Evolutionary conservation across 106 monocot species (phyloP), one percentile per base, ranked within the genome.

Genomic region (Dioscorea alata): DNA sequence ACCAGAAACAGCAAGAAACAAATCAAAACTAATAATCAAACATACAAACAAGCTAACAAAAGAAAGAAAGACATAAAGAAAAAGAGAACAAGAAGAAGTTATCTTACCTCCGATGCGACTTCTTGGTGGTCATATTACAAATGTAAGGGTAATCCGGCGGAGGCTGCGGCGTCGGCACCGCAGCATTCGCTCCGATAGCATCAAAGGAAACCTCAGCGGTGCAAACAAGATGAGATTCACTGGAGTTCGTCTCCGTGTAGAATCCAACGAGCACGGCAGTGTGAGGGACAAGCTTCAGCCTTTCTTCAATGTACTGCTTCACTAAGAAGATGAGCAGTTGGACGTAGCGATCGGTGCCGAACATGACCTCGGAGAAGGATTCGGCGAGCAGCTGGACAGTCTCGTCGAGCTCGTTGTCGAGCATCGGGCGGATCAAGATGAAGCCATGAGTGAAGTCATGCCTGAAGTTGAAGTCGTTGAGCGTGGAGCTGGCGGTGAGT

Each of bases 91-190:
- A 64, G 18, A 52, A 5, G 18, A 63, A 16, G 22, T 0, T 32
- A 15, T 28, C 5, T 4, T 59, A 94, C 95, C 96, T 92, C 65
- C 92, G 77, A 12, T 87, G 75, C 66, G 48, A 16, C 83, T 86
- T 83, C 56, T 65, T 81, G 7, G 92, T 92, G 4, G 96, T 79
- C 92, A 97, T 97, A 62, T 97, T 92, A 59, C 89, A 89, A 42
- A 97, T 79, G 61, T 97, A 97, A 0, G 92, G 89, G 50, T 21
- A 92, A 2, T 89, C 84, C 9, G 25, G 65, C 9, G 96, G 96
- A 4, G 92, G 89, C n/a, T 49, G 6, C 6, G 91, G 95, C 50
- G 96, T 85, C 13, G 82, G 92, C 9, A 78, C 73, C 2, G 84
- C 76, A 0, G 70, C 83, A 71, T 83, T 86, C 20, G 79, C 84